A percentile compares a stretch with the other conserved stretches of the same genome.
These are phyloP conservation scores for Rubia balearica DNA, from an alignment of 305 asterid species.

Conservation along the genomic window DNA sequence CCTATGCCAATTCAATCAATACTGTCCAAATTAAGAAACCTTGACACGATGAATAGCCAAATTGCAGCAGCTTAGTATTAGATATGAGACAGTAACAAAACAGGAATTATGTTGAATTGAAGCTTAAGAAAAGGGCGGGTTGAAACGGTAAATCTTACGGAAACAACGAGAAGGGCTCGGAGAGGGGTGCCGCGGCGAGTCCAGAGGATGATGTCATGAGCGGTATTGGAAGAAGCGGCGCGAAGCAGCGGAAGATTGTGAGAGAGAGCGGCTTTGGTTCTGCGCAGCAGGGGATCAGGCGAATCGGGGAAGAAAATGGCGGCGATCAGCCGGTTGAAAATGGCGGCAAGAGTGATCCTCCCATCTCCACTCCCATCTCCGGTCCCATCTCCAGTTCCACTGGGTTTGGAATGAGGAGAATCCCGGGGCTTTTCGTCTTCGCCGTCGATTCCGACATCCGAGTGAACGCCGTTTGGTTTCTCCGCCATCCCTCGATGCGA, in stretches of 20 bases:
- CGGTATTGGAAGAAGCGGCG: slow-evolving; percentile 53
- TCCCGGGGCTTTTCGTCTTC: slow-evolving; percentile 9
- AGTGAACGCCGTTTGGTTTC: slow-evolving; percentile 1
- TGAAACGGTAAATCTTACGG: slow-evolving; percentile 35
- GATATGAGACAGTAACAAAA: too few species aligned
- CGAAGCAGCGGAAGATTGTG: slow-evolving; percentile 54
- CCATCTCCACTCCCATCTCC: too few species aligned
- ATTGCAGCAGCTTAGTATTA: background rate
- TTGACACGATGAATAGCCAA: background rate
- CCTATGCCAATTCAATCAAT: background rate
- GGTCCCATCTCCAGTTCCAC: background rate
- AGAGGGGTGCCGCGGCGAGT: slow-evolving; percentile 63
- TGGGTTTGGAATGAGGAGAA: background rate
- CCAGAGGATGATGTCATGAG: slow-evolving; percentile 45
- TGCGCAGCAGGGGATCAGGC: slow-evolving; percentile 28
- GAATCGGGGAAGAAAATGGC: slow-evolving; percentile 42
- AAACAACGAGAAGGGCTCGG: slow-evolving; percentile 62
- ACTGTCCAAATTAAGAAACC: background rate
- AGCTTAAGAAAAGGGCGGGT: too few species aligned
- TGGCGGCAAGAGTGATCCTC: slow-evolving; percentile 32
- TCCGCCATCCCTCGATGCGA: slow-evolving; percentile 11
- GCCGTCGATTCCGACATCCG: background rate
- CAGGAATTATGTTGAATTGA: too few species aligned
- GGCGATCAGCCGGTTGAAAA: slow-evolving; percentile 42
- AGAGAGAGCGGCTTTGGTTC: slow-evolving; percentile 44